Conservation (phyloP, 306 rosid genomes). For the Fragaria nilgerrensis region DNA sequence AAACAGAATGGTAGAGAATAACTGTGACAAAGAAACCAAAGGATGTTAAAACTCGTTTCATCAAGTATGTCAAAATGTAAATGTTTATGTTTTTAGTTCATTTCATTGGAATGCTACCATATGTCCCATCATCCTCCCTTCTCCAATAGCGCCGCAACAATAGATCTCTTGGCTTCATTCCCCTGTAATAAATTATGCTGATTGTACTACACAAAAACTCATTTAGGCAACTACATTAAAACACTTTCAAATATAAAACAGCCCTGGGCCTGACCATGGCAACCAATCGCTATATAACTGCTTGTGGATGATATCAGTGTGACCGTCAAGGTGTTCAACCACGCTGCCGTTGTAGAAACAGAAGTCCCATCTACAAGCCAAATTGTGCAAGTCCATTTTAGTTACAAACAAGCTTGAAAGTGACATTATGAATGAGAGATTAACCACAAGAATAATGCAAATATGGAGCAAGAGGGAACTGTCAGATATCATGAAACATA, state of each 20-base stretch:
- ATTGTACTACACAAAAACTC: background rate
- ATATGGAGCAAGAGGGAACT: background rate
- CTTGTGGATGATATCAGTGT: slow-evolving; percentile 76
- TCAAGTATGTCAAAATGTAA: slow-evolving; percentile 17
- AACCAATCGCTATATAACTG: slow-evolving; percentile 72
- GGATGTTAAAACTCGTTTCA: slow-evolving; percentile 18
- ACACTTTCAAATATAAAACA: background rate
- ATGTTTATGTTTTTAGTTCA: background rate
- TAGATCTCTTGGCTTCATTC: slow-evolving; percentile 76
- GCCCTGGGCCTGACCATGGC: slow-evolving; percentile 50
- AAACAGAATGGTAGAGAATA: slow-evolving; percentile 69
- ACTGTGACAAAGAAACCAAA: slow-evolving; percentile 50
- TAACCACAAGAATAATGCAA: background rate
- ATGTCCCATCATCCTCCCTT: slow-evolving; percentile 90
- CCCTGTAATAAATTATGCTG: slow-evolving; percentile 48
- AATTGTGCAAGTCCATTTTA: slow-evolving; percentile 21
- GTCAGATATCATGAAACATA: background rate
- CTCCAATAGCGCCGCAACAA: slow-evolving; percentile 87
- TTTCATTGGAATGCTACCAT: slow-evolving; percentile 48
- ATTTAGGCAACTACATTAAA: slow-evolving; percentile 3
- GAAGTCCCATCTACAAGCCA: slow-evolving; percentile 85
- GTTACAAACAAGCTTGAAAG: background rate
- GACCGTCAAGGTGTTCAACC: slow-evolving; percentile 91
- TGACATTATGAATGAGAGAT: background rate
- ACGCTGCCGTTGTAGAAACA: slow-evolving; percentile 58